Conservation (phyloP, 495 filamentous ascomycete genomes). For the Elasticomyces elasticus region DNA sequence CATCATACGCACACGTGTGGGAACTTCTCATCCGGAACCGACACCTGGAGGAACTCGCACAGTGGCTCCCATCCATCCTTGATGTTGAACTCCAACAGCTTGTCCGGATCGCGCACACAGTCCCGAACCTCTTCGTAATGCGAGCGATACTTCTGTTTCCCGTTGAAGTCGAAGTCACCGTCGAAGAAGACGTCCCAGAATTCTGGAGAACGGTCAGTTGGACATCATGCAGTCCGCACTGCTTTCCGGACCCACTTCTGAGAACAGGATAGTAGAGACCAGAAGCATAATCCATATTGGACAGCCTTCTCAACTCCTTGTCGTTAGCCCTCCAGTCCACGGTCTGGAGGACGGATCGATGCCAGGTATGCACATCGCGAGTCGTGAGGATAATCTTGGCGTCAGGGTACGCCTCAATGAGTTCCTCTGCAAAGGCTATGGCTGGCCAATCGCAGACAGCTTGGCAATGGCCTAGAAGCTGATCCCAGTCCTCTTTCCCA, state of each 20-base stretch:
- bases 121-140: slow-evolving; percentile 26
- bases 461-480: slow-evolving; percentile 55
- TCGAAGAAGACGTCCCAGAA: slow-evolving; percentile 29
- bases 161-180: slow-evolving; percentile 29
- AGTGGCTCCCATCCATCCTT: slow-evolving; percentile 58
- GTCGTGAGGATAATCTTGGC: slow-evolving; percentile 57
- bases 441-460: slow-evolving; percentile 59
- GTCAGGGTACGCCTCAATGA: slow-evolving; percentile 60
- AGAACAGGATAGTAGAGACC: slow-evolving; percentile 30
- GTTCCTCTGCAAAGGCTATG: slow-evolving; percentile 53
- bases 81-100: slow-evolving; percentile 54
- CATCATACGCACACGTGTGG: no score
- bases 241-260: slow-evolving; percentile 6
- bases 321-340: slow-evolving; percentile 30
- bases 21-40: slow-evolving; percentile 49
- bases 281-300: slow-evolving; percentile 27
- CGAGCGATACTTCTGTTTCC: slow-evolving; percentile 23
- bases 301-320: slow-evolving; percentile 23
- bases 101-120: slow-evolving; percentile 36
- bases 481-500: slow-evolving; percentile 55
- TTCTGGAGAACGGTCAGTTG: slow-evolving; percentile 7
- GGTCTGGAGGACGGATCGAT: slow-evolving; percentile 36
- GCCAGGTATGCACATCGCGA: slow-evolving; percentile 51
- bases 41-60: slow-evolving; percentile 54
- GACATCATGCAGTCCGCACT: neutral